Evolutionary conservation across 176 grass and related monocot genomes (phyloP), one percentile per base, ranked within the genome.

Genomic region (Lolium multiflorum): DNA sequence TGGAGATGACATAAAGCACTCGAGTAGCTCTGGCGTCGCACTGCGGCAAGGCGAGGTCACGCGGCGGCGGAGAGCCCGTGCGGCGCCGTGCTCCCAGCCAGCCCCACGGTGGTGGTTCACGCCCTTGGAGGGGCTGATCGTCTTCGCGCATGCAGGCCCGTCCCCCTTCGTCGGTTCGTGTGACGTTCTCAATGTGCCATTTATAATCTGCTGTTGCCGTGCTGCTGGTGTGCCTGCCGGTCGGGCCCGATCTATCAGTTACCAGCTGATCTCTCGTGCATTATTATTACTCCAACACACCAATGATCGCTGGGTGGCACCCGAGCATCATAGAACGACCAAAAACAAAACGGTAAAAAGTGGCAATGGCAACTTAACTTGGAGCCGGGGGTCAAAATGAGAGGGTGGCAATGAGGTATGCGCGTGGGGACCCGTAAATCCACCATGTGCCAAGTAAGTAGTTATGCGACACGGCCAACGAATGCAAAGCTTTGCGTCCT

Each of bases 41-140:
- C 37, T 14, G 41, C 48, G 69, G 77, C 88, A 78, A 68, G 26
- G 18, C 17, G 61, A 26, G 3, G 39, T 26, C 49, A 50, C 71
- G 25, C 74, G 73, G 76, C 77, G 84, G 9, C 82, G 82, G 58
- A 74, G 28, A 64, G 14, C 76, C 63, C 28, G 64, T n/a, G n/a
- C n/a, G n/a, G n/a, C 38, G 21, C 62, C 28, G 72, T 61, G 3
- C 57, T 60, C 58, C 58, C n/a, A 24, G 58, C n/a, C 13, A 20
- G 57, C 57, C n/a, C 63, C 66, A 41, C 1, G n/a, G n/a, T n/a
- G n/a, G 71, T 38, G 72, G 71, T 38, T 80, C 85, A 72, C 82
- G 65, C 38, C 77, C 26, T 63, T 57, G 39, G 77, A 55, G n/a
- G 26, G 56, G 55, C 18, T 17, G 24, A 25, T 31, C 14, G 20